Evolutionary conservation across 2,329 filamentous ascomycete species (phyloP), one percentile per base, ranked within the genome.

Genomic region (Hypoxylon sp.): DNA sequence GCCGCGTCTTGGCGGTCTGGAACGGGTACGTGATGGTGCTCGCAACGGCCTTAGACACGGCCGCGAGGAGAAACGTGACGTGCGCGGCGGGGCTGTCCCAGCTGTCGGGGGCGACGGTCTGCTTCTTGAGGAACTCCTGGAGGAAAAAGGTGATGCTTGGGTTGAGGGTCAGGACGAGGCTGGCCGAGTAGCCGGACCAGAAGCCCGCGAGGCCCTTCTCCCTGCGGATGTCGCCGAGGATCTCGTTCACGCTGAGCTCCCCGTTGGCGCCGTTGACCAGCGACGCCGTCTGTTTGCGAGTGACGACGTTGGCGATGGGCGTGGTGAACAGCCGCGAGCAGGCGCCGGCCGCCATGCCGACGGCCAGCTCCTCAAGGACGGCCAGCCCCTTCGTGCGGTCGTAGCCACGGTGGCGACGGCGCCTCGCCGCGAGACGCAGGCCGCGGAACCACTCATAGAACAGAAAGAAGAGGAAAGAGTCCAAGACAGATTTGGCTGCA

Each of bases 141-240:
- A 97, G 80, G 69, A 94, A 89, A 74, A 97, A 94, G 0, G 94
- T 97, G 67, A 97, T 85, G 68, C 90, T 90, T 1, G 94, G 93
- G 72, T 97, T 97, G 26, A 97, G 81, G 0, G 93, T 94, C 52
- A 97, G 79, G 39, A 97, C 83, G 60, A 97, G 77, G 20, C 86
- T 89, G 1, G 93, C 92, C 19, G 91, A 92, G 76, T 97, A 97
- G 0, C 93, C 93, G 0, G 92, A 90, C 94, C 93, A 97, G 71
- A 97, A 90, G 2, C 92, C 93, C 46, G 81, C 74, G 8, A 93
- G 62, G 0, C 93, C 93, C 69, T 90, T 91, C 74, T 94, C 90
- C 1, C 80, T 72, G 41, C 81, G 79, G 62, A 96, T 94, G 43
- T 86, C 82, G 1, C 80, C 76, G 17, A 89, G 82, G 28, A 92